phyloP scores from a whole-genome alignment of 2,329 filamentous ascomycete species.

The Sphaerostilbella broomeana region DNA sequence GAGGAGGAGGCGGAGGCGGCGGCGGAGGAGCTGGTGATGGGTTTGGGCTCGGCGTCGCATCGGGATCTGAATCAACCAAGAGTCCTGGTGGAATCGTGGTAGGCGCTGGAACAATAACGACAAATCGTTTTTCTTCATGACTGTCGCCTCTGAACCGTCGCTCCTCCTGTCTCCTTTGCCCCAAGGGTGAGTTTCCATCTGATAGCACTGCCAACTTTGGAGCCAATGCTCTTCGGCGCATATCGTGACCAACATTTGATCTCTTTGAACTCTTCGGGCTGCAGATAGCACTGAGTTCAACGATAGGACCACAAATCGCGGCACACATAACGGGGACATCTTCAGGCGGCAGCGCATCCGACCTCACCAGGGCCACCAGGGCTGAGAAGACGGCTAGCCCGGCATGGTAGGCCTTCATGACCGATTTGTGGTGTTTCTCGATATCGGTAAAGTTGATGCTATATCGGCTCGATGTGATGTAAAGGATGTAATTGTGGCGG shows the following conservation, averaged over 20 bases:
- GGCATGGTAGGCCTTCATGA: constrained; percentile 24
- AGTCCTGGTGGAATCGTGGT: constrained; percentile 23
- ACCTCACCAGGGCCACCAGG: constrained; percentile 23
- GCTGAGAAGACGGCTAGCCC: constrained; percentile 23
- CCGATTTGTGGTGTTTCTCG: not conserved
- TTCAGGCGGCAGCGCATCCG: constrained; percentile 27
- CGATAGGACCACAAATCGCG: constrained; percentile 37
- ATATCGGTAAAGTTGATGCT: too few species aligned
- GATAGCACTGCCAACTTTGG: constrained; percentile 14
- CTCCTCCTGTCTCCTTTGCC: not conserved
- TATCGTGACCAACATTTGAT: not conserved
- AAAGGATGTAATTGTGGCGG: too few species aligned
- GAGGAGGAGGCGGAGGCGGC: not conserved
- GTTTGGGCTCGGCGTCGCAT: constrained; percentile 3
- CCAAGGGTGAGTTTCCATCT: not conserved
- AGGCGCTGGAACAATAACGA: constrained; percentile 26
- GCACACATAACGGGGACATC: constrained; percentile 35
- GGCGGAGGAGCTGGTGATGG: not conserved
- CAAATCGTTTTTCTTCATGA: constrained; percentile 20
- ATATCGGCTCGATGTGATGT: too few species aligned
- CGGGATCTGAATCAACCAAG: not conserved
- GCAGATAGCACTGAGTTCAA: constrained; percentile 35
- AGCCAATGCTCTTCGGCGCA: constrained; percentile 14
- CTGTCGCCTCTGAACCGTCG: not conserved
- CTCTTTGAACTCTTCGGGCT: constrained; percentile 14